Evolutionary conservation across 192 early-diverging fungal genomes (phyloP).

Genomic region (Coemansia sp.): DNA sequence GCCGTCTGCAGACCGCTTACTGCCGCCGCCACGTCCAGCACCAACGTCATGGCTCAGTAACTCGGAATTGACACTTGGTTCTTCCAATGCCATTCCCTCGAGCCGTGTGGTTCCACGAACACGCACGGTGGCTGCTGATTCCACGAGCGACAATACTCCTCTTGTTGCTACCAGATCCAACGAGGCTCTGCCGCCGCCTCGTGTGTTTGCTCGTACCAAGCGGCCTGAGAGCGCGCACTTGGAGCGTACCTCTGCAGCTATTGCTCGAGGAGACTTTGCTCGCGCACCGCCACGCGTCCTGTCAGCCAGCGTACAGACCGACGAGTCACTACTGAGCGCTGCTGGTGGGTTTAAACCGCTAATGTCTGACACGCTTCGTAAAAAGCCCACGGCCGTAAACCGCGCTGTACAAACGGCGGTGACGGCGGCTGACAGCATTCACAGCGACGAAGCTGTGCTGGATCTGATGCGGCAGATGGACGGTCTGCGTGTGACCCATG

Average conservation of each 20-base stretch:
- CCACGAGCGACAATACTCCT: neutral
- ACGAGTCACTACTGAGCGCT: neutral
- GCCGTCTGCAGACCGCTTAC: neutral
- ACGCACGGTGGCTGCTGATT: neutral
- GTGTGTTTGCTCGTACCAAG: conserved; percentile 8
- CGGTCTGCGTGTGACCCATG: conserved; percentile 28
- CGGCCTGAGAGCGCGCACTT: conserved; percentile 2
- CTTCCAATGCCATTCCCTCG: neutral
- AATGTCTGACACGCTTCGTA: neutral
- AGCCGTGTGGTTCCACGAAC: conserved; percentile 26
- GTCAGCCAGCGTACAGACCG: conserved; percentile 39
- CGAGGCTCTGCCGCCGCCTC: neutral
- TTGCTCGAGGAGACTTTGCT: neutral
- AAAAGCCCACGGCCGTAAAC: neutral
- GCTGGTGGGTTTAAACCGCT: neutral
- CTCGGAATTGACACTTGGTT: neutral
- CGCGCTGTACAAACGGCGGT: conserved; percentile 25
- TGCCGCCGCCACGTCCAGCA: neutral
- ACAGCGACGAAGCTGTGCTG: conserved; percentile 47
- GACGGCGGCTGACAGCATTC: conserved; percentile 18
- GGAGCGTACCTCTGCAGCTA: neutral
- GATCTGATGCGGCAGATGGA: conserved; percentile 53
- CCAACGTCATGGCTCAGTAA: conserved; percentile 13
- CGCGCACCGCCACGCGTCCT: conserved; percentile 3
- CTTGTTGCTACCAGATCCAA: neutral